Evolutionary conservation across 768 basidiomycete species (phyloP).

Genomic region (Amyloporia xantha): DNA sequence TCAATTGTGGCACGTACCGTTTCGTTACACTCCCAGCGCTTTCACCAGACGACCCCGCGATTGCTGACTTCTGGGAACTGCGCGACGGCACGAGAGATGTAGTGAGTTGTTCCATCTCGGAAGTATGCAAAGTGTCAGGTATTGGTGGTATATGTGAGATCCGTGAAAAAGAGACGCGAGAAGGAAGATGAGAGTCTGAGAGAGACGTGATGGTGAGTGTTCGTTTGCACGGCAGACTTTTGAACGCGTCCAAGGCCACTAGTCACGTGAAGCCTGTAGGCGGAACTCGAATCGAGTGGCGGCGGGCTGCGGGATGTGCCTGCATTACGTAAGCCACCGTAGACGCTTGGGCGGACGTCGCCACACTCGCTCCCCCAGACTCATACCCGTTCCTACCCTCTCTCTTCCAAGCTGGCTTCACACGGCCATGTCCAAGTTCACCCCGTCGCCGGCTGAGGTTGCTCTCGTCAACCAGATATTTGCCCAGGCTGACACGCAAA

Average conservation of each 20-base stretch:
- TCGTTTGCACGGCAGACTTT: conserved; percentile 5
- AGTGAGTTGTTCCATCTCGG: conserved; percentile 69
- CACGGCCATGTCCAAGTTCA: conserved; percentile 39
- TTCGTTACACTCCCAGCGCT: conserved; percentile 77
- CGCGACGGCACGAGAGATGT: conserved; percentile 57
- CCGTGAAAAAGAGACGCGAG: not conserved
- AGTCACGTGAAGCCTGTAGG: not conserved
- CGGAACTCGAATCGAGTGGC: not conserved
- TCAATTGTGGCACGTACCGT: conserved; percentile 40
- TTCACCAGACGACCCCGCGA: conserved; percentile 46
- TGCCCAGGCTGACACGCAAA: conserved; percentile 64
- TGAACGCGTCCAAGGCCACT: conserved; percentile 5
- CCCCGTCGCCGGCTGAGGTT: conserved; percentile 41
- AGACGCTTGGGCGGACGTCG: not conserved
- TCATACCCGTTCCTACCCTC: not conserved
- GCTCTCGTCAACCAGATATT: conserved; percentile 72
- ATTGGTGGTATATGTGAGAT: not conserved
- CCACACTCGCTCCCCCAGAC: conserved; percentile 1
- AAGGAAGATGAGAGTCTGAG: not conserved
- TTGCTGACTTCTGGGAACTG: conserved; percentile 49
- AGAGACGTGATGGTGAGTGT: no score
- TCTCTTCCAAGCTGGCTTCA: conserved; percentile 2
- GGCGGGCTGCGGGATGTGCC: not conserved
- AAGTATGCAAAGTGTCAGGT: not conserved
- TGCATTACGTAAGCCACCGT: not conserved